These are phyloP conservation scores for Thelephora ganbajun DNA, from an alignment of 768 basidiomycete species.

Conservation along the genomic window DNA sequence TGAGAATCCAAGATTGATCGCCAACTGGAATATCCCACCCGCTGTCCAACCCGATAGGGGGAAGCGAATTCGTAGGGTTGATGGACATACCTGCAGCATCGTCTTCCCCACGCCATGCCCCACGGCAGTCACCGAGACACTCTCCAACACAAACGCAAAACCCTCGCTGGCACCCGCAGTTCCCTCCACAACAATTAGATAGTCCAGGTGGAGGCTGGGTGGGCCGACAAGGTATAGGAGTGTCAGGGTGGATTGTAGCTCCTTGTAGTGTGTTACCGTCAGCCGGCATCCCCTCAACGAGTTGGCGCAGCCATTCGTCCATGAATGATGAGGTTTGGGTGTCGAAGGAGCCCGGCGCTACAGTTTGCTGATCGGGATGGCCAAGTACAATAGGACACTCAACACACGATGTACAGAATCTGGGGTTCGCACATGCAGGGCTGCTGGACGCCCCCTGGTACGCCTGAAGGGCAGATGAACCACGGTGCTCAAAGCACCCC, in stretches of 20 bases:
- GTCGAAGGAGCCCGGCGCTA: constrained; percentile 24
- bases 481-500: constrained; percentile 46
- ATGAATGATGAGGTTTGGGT: constrained; percentile 32
- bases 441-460: constrained; percentile 4
- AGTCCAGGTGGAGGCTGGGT: constrained; percentile 6
- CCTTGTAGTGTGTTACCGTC: neutral
- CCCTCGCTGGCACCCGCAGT: constrained; percentile 20
- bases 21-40: too few relatives aligned
- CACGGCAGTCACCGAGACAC: constrained; percentile 18
- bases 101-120: constrained; percentile 15
- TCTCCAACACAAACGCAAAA: constrained; percentile 20
- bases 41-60: too few relatives aligned
- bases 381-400: constrained; percentile 49
- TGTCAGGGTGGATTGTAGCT: neutral
- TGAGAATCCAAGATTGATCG: too few relatives aligned
- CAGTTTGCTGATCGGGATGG: constrained; percentile 27
- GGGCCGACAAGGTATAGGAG: constrained; percentile 8
- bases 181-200: constrained; percentile 18
- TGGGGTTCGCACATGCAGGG: constrained; percentile 21
- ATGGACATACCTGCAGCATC: too few relatives aligned
- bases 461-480: constrained; percentile 13
- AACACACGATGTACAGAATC: constrained; percentile 34
- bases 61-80: too few relatives aligned
- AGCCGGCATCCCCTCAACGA: constrained; percentile 16
- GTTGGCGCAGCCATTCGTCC: constrained; percentile 52